A percentile compares a stretch with the other conserved stretches of the same genome.
These are phyloP conservation scores for Candida rishiriensis DNA, from an alignment of 805 yeast genomes.

Conservation along the genomic window DNA sequence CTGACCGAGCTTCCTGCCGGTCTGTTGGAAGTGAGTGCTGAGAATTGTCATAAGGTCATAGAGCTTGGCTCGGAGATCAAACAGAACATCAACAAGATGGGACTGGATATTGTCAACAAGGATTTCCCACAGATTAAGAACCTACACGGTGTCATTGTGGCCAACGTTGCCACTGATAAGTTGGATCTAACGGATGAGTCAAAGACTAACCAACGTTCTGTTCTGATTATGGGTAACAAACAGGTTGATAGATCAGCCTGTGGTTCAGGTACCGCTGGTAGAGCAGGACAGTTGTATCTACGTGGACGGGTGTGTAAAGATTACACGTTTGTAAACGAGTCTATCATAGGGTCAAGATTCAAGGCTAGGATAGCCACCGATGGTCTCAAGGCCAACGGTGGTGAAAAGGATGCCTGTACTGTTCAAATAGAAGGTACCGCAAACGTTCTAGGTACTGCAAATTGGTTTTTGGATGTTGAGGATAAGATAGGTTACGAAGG, in stretches of 20 bases:
- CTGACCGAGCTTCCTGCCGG: constrained; percentile 13
- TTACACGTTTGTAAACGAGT: constrained; percentile 18
- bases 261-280: constrained; percentile 28
- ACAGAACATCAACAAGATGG: constrained; percentile 5
- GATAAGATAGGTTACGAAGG: constrained; percentile 19
- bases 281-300: constrained; percentile 19
- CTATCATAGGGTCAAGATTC: constrained; percentile 23
- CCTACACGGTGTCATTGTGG: constrained; percentile 20
- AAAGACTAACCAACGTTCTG: constrained; percentile 15
- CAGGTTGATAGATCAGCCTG: constrained; percentile 27
- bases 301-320: constrained; percentile 7
- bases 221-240: constrained; percentile 21
- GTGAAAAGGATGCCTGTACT: constrained; percentile 18
- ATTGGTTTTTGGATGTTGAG: constrained; percentile 21
- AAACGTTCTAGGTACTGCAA: constrained; percentile 18
- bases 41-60: constrained; percentile 15
- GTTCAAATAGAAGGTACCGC: constrained; percentile 25
- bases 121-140: constrained; percentile 22
- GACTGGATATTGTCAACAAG: constrained; percentile 11
- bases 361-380: constrained; percentile 14
- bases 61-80: constrained; percentile 20
- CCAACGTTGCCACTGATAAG: constrained; percentile 5
- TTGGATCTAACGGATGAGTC: constrained; percentile 10
- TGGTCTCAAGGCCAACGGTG: constrained; percentile 15
- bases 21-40: constrained; percentile 12